Base-by-base conservation (phyloP, 2,329 filamentous ascomycete species). In the Stachybotrys elegans region DNA sequence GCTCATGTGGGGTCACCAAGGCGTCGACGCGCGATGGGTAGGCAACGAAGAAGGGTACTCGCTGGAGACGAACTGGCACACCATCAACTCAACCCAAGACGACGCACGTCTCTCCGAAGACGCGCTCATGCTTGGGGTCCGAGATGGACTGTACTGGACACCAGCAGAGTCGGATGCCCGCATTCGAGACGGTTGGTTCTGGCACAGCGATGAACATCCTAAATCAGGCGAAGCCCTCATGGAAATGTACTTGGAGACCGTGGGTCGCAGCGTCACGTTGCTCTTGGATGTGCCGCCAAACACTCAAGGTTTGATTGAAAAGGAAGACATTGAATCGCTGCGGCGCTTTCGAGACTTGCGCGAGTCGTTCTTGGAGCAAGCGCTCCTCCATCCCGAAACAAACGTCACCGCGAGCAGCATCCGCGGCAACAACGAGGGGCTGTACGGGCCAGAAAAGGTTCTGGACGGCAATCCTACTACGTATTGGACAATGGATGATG, bases 1-100 rank as follows among this genome's bases (percentile, higher is more conserved):
- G 13, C 40, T 58, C 43, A 59, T 59, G 57, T 60, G 57, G 57
- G 57, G 57, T 1, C 58, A 60, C 32, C 58, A 61, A 41, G 58
- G 58, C 6, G 53, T 57, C 0, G 58, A 61, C 36, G 58, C 58
- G 9, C 52, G 58, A 27, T 61, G 58, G 58, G 58, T 60, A 5
- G 58, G 58, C 23, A 59, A 61, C 43, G 58, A 61, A 41, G 57
- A 60, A 16, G 57, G 58, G 5, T 49, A 51, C 27, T 52, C 55
- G 3, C 52, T 53, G 5, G 23, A 43, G 2, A 57, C 56, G 11
- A 60, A 59, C 42, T 60, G 57, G 57, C 57, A 60, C 39, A 52
- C 57, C 19, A 57, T 60, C 40, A 56, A 48, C 43, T 53, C 57
- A 13, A 59, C 57, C 5, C 57, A 58, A 39, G 57, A 60, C 34